Evolutionary conservation across 257 asterid species (phyloP).

Genomic region (Forsythia viridissima): DNA sequence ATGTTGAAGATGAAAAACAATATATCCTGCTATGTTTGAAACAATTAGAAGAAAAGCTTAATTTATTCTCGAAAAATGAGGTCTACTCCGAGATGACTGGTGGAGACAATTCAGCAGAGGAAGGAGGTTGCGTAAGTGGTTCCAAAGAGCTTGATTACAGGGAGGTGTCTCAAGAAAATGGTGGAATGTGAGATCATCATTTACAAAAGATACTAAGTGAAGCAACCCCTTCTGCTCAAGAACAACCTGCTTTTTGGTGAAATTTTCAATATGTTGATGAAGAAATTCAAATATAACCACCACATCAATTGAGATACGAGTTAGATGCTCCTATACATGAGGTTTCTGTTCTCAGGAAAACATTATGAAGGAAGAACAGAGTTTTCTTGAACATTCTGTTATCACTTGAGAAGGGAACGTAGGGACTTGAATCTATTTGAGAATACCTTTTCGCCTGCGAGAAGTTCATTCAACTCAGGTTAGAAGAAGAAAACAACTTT

Average conservation of each 20-base stretch:
- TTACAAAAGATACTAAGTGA: slow-evolving; percentile 17
- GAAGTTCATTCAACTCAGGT: slow-evolving; percentile 39
- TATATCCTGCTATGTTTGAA: slow-evolving; percentile 38
- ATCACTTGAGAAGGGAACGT: slow-evolving; percentile 50
- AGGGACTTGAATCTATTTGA: slow-evolving; percentile 39
- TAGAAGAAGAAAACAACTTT: slow-evolving; percentile 23
- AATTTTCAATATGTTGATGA: slow-evolving; percentile 14
- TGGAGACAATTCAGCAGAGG: slow-evolving; percentile 30
- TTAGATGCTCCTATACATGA: slow-evolving; percentile 36
- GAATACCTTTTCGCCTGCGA: slow-evolving; percentile 49
- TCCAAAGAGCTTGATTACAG: slow-evolving; percentile 8
- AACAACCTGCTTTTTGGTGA: slow-evolving; percentile 14
- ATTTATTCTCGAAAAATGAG: slow-evolving; percentile 27
- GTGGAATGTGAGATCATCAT: slow-evolving; percentile 22
- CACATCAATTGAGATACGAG: slow-evolving; percentile 24
- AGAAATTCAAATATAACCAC: slow-evolving; percentile 19
- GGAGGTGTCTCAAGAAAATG: slow-evolving; percentile 24
- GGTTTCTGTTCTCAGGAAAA: slow-evolving; percentile 41
- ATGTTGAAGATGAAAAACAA: slow-evolving; percentile 44
- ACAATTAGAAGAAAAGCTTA: slow-evolving; percentile 45
- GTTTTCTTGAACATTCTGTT: slow-evolving; percentile 47
- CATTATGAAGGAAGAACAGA: slow-evolving; percentile 49
- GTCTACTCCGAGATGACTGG: slow-evolving; percentile 16
- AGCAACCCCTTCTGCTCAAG: slow-evolving; percentile 23
- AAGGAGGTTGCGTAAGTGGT: slow-evolving; percentile 21